Conservation (phyloP, 192 early-diverging fungal species). For the Rhizoclosmatium sp. region DNA sequence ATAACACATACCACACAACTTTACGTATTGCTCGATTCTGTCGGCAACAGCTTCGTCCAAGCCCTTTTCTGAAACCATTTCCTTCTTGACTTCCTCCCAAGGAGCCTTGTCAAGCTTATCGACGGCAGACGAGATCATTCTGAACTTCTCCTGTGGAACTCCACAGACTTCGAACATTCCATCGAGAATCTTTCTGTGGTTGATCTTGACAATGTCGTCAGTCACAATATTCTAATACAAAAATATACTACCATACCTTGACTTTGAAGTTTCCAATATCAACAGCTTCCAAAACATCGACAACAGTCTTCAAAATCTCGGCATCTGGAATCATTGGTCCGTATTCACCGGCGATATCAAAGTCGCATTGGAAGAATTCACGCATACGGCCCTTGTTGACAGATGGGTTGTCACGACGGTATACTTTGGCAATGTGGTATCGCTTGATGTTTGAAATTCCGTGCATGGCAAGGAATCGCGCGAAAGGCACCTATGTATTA, state of each 20-base stretch:
- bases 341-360: slow-evolving; percentile 94
- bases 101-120: slow-evolving; percentile 98
- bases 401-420: slow-evolving; percentile 96
- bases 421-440: slow-evolving; percentile 98
- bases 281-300: slow-evolving; percentile 81
- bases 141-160: slow-evolving; percentile 86
- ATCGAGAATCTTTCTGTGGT: slow-evolving; percentile 96
- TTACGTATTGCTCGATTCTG: slow-evolving; percentile 91
- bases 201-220: slow-evolving; percentile 63
- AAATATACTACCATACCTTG: slow-evolving; percentile 63
- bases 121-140: slow-evolving; percentile 94
- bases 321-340: slow-evolving; percentile 98
- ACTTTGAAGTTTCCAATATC: slow-evolving; percentile 89
- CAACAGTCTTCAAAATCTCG: slow-evolving; percentile 82
- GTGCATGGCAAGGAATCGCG: slow-evolving; percentile 94
- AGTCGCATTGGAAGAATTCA: slow-evolving; percentile 99
- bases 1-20: slow-evolving; percentile 61
- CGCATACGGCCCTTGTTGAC: slow-evolving; percentile 99
- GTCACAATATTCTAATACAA: slow-evolving; percentile 10
- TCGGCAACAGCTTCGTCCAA: slow-evolving; percentile 82
- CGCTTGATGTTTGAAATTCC: slow-evolving; percentile 88
- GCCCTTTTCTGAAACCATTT: slow-evolving; percentile 95
- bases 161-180: slow-evolving; percentile 97
- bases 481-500: slow-evolving; percentile 81
- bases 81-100: slow-evolving; percentile 92